Base-by-base conservation (phyloP, 129 eudicot genomes). In the Silybum marianum region DNA sequence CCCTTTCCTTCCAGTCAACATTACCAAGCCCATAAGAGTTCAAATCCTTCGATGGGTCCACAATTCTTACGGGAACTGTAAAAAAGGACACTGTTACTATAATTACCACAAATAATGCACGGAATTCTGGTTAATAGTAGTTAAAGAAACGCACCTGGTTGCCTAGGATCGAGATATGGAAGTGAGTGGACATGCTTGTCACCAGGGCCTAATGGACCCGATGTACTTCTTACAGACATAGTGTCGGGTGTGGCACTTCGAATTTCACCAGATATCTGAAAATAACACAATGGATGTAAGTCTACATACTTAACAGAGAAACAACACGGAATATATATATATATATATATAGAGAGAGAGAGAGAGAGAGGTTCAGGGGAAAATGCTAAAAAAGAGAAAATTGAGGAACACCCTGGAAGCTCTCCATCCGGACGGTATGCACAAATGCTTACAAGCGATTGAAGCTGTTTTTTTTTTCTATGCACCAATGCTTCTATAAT, bases 1-100 rank as follows among this genome's bases (percentile, higher is more conserved):
- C 93, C 83, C 97, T 87, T 86, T 93, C 95, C 83, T 93, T 93
- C 97, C 97, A 93, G 87, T 90, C 97, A 18, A 93, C 93, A 86
- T 84, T 89, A 75, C 93, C 93, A 3, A 89, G 91, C 19, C 97
- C 97, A 69, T 93, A 93, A 24, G 95, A 87, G 73, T 87, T 89
- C 79, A 93, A 86, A 82, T 93, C 96, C 86, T 90, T 93, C 4
- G 97, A 89, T 12, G 97, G 97, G 82, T 93, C 95, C 73, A 93
- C 95, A 39, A 90, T 90, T 90, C 97, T 93, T 34, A 90, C 92
- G 62, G 91, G 96, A 85, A 90, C 97, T 93, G 88, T 79, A 60
- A 40, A 75, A 46, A 54, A 1, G 21, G 9, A 13, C 21, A 30
- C 22, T 72, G 67, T 23, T 39, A 83, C 34, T 18, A 69, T 60